A percentile compares a stretch with the other conserved stretches of the same genome.
Conservation (phyloP, 805 yeast species). For the Zygotorulaspora florentina region DNA sequence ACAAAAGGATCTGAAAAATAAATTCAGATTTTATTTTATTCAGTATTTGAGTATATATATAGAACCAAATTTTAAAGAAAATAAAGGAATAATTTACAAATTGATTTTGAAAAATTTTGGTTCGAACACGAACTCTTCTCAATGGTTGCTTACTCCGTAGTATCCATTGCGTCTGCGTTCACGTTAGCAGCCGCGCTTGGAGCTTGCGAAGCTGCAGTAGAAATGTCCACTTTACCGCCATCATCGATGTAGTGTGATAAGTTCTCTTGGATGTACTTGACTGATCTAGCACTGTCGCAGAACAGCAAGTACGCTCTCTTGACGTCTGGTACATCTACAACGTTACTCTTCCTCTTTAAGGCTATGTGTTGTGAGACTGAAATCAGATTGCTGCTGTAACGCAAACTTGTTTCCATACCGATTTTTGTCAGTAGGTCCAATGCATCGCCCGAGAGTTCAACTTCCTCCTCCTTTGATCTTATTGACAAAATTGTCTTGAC, state of each 20-base stretch:
- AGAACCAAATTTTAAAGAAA: constrained; percentile 3
- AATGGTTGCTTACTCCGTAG: constrained; percentile 24
- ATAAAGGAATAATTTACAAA: constrained; percentile 6
- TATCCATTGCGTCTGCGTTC: constrained; percentile 32
- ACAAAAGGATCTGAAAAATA: constrained; percentile 68
- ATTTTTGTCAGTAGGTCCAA: constrained; percentile 82
- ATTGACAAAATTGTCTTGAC: constrained; percentile 80
- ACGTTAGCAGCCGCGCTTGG: constrained; percentile 37
- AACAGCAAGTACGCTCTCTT: constrained; percentile 84
- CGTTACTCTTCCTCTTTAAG: constrained; percentile 62
- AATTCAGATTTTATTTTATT: constrained; percentile 1
- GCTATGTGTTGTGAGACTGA: constrained; percentile 88
- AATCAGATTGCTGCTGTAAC: constrained; percentile 89
- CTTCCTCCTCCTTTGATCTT: constrained; percentile 92
- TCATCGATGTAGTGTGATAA: constrained; percentile 72
- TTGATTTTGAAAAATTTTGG: neutral
- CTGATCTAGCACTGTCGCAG: constrained; percentile 85
- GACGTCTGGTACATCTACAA: constrained; percentile 74
- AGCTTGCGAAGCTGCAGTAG: constrained; percentile 32
- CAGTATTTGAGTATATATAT: neutral
- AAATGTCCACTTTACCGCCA: constrained; percentile 63
- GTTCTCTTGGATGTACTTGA: constrained; percentile 71
- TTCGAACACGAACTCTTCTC: constrained; percentile 22
- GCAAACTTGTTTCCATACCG: constrained; percentile 82
- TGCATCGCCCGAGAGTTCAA: constrained; percentile 76